Percentiles rank a stretch among this genome's conserved stretches.
These are phyloP conservation scores for Endogone sp. DNA, from an alignment of 192 early-diverging fungal species.

Conservation along the genomic window DNA sequence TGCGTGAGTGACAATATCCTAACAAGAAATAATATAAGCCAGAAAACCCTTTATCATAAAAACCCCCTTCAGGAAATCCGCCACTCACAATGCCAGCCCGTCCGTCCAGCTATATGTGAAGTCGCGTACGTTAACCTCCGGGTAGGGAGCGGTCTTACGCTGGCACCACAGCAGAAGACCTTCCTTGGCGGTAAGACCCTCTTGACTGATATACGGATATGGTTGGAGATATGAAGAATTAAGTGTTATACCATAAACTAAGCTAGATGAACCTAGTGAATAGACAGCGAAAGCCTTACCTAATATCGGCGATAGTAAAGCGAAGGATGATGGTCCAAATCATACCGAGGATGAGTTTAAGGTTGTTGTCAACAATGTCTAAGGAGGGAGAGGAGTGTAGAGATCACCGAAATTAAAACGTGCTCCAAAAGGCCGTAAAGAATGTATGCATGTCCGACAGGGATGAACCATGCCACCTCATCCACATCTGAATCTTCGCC, in stretches of 20 bases:
- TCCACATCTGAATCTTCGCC: not conserved
- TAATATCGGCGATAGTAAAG: slow-evolving; percentile 94
- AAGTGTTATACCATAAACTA: not conserved
- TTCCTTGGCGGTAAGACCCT: slow-evolving; percentile 94
- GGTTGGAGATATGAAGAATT: not conserved
- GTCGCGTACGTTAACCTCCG: slow-evolving; percentile 85
- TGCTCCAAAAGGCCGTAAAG: no score
- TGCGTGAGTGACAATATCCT: not conserved
- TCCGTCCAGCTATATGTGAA: slow-evolving; percentile 94
- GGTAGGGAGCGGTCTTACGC: slow-evolving; percentile 85
- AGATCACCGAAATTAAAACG: not conserved
- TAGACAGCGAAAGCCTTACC: slow-evolving; percentile 27
- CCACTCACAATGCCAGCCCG: slow-evolving; percentile 83
- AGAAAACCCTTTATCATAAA: not conserved
- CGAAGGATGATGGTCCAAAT: slow-evolving; percentile 97
- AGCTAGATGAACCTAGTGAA: not conserved
- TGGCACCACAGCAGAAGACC: slow-evolving; percentile 97
- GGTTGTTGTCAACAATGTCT: slow-evolving; percentile 93
- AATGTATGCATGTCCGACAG: no score
- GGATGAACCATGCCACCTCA: not conserved
- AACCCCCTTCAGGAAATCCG: not conserved
- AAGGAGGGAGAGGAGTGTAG: no score
- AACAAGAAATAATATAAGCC: not conserved
- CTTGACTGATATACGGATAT: slow-evolving; percentile 53
- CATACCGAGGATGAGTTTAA: slow-evolving; percentile 91